phyloP scores from a whole-genome alignment of 495 filamentous ascomycete genomes.

The Penicillium fimorum region DNA sequence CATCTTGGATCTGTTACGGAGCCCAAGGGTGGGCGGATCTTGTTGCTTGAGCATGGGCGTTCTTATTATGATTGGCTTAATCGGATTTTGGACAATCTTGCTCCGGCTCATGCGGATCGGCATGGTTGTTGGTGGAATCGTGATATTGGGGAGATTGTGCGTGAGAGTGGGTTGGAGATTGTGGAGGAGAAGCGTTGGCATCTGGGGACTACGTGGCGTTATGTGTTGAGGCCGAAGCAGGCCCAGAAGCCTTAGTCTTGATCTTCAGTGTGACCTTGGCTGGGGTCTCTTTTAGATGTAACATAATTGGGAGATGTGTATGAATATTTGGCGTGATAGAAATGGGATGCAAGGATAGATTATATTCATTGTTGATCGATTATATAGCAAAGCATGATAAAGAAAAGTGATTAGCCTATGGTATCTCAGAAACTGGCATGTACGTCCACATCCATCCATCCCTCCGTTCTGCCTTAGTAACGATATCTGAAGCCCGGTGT shows the following conservation, averaged over 20 bases:
- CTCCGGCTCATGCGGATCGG: constrained; percentile 71
- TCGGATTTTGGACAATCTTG: constrained; percentile 69
- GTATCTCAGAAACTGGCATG: not conserved
- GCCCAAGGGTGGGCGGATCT: constrained; percentile 61
- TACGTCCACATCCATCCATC: not conserved
- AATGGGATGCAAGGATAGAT: not conserved
- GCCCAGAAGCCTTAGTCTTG: constrained; percentile 3
- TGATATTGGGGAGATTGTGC: constrained; percentile 78
- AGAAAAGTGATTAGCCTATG: not conserved
- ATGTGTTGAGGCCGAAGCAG: constrained; percentile 54
- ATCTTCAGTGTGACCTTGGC: not conserved
- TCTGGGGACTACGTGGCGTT: constrained; percentile 73
- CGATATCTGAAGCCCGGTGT: constrained; percentile 54
- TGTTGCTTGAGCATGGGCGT: constrained; percentile 90
- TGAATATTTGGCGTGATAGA: constrained; percentile 4
- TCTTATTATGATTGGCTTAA: constrained; percentile 78
- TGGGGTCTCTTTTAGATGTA: not conserved
- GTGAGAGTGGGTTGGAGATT: constrained; percentile 79
- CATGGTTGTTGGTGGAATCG: constrained; percentile 98
- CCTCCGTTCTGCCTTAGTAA: constrained; percentile 6
- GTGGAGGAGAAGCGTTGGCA: constrained; percentile 67
- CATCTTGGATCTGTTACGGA: constrained; percentile 45
- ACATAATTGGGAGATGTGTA: constrained; percentile 1
- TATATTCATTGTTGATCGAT: not conserved
- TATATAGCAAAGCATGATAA: not conserved